Evolutionary conservation across 139 green algal species (phyloP).

Genomic region (Haematococcus lacustris): DNA sequence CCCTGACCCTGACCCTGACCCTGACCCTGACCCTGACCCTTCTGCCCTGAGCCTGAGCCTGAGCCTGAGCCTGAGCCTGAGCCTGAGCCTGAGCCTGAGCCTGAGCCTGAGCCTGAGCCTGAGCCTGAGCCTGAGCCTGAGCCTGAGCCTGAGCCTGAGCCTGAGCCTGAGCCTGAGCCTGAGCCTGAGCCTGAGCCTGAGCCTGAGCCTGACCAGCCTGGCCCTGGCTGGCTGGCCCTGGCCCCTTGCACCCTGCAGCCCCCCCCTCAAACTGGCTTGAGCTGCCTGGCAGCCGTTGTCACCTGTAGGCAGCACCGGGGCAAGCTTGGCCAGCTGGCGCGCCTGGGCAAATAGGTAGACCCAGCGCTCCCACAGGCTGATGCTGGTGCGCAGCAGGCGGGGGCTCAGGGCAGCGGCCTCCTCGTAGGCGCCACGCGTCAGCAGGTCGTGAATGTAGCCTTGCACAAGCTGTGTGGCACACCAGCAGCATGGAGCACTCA

Average conservation of each 20-base stretch:
- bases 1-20: no score
- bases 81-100: no score
- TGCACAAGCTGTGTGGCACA: conserved; percentile 11
- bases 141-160: background rate
- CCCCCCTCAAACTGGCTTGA: background rate
- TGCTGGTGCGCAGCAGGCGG: conserved; percentile 43
- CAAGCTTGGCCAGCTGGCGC: conserved; percentile 68
- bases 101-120: no score
- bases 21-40: no score
- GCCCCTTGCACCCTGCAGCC: background rate
- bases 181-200: no score
- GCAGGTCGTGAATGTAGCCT: conserved; percentile 30
- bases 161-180: background rate
- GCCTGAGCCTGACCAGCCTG: background rate
- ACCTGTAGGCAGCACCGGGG: conserved; percentile 61
- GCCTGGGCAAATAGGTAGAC: conserved; percentile 62
- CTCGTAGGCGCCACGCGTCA: conserved; percentile 19
- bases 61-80: no score
- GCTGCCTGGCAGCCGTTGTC: background rate
- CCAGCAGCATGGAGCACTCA: background rate
- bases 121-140: background rate
- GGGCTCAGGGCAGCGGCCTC: conserved; percentile 19
- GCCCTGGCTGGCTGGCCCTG: background rate
- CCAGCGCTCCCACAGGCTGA: conserved; percentile 27
- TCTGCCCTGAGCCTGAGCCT: no score